Evolutionary conservation across 768 basidiomycete species (phyloP).

Genomic region (Lentinula boryana): DNA sequence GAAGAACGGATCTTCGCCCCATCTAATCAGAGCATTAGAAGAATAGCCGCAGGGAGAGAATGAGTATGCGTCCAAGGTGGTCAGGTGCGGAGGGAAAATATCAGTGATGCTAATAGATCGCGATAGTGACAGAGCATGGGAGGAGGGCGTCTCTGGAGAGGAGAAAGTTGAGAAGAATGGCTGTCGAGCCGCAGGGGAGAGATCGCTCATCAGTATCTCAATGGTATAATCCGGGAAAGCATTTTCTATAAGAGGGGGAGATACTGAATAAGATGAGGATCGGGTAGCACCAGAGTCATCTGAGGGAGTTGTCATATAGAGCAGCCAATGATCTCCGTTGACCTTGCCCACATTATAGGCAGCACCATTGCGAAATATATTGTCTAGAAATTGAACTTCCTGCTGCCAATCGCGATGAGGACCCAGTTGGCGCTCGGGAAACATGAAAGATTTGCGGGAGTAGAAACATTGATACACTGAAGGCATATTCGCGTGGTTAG

Average conservation of each 20-base stretch:
- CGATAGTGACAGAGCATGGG: constrained; percentile 59
- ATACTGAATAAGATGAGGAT: constrained; percentile 11
- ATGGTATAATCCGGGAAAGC: constrained; percentile 79
- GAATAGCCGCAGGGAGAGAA: constrained; percentile 97
- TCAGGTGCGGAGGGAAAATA: constrained; percentile 75
- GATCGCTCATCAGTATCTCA: constrained; percentile 96
- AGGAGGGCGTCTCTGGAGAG: constrained; percentile 33
- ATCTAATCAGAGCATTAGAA: constrained; percentile 82
- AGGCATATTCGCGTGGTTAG: constrained; percentile 54
- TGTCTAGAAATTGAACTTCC: constrained; percentile 89
- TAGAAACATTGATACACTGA: constrained; percentile 92
- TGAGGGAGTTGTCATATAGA: constrained; percentile 78
- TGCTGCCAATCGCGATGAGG: constrained; percentile 93
- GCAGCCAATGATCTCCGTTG: constrained; percentile 98
- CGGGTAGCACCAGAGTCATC: constrained; percentile 14
- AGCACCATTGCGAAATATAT: constrained; percentile 80
- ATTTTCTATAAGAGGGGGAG: constrained; percentile 15
- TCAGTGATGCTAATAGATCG: constrained; percentile 69
- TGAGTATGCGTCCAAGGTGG: constrained; percentile 86
- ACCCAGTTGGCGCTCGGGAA: constrained; percentile 90
- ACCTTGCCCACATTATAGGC: constrained; percentile 97
- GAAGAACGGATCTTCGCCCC: constrained; percentile 34
- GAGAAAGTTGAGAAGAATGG: constrained; percentile 60
- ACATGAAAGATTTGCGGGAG: constrained; percentile 98
- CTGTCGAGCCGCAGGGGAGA: constrained; percentile 66